These are phyloP conservation scores for Plectosphaerella plurivora DNA, from an alignment of 2,329 filamentous ascomycete species.

Conservation along the genomic window DNA sequence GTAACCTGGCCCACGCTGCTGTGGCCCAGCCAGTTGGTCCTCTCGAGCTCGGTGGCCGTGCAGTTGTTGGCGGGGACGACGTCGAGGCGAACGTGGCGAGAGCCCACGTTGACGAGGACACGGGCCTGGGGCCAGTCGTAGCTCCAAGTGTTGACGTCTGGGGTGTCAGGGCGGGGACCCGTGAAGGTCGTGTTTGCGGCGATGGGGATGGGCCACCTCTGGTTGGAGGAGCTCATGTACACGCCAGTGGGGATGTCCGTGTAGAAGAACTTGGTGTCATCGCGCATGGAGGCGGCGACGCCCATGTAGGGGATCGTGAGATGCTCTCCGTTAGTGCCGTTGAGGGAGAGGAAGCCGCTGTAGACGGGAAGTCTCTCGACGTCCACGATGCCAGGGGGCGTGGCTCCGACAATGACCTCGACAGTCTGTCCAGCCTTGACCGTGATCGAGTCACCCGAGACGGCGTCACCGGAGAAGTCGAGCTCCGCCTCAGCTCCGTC, in stretches of 20 bases:
- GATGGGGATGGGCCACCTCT: constrained; percentile 9
- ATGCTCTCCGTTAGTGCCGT: constrained; percentile 27
- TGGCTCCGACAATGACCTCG: constrained; percentile 20
- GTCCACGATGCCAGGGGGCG: constrained; percentile 20
- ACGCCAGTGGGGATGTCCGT: constrained; percentile 7
- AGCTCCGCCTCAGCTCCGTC: constrained; percentile 12
- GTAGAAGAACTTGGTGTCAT: constrained; percentile 9
- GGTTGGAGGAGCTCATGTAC: constrained; percentile 9
- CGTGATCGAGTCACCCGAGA: constrained; percentile 12
- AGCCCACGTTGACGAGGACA: constrained; percentile 9
- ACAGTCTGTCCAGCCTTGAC: constrained; percentile 20
- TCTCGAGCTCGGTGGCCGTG: constrained; percentile 8
- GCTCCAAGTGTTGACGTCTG: constrained; percentile 1
- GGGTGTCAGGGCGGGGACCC: constrained; percentile 12
- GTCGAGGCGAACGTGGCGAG: constrained; percentile 14
- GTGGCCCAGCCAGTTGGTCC: constrained; percentile 12
- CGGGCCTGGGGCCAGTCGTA: constrained; percentile 1
- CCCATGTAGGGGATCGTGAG: constrained; percentile 35
- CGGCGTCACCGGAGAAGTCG: constrained; percentile 7
- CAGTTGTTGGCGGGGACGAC: constrained; percentile 11
- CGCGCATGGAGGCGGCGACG: constrained; percentile 21
- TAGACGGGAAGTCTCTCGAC: constrained; percentile 31
- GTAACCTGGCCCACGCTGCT: constrained; percentile 14
- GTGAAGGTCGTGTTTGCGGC: constrained; percentile 17
- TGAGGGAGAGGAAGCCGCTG: constrained; percentile 36